Evolutionary conservation across 768 basidiomycete species (phyloP).

Genomic region (Boletus subcaerulescens): DNA sequence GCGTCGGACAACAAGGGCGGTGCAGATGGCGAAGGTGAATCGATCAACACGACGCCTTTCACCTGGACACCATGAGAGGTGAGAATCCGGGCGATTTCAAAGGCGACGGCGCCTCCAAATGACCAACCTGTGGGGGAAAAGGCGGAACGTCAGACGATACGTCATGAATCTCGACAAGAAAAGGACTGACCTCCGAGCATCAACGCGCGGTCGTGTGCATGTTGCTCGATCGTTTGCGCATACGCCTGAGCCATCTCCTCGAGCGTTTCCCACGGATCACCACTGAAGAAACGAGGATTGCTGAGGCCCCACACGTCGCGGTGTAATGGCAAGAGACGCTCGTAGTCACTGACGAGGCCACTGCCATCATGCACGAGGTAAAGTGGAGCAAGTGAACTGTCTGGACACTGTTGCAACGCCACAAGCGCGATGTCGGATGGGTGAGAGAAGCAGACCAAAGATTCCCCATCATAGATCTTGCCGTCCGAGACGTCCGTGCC

Average conservation of each 20-base stretch:
- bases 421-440: conserved; percentile 31
- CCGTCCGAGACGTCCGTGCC: background rate
- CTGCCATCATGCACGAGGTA: conserved; percentile 75
- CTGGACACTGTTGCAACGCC: conserved; percentile 33
- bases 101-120: background rate
- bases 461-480: background rate
- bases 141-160: background rate
- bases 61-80: conserved; percentile 38
- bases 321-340: conserved; percentile 43
- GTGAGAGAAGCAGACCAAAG: background rate
- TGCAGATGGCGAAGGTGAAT: conserved; percentile 58
- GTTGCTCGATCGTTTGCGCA: conserved; percentile 37
- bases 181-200: conserved; percentile 54
- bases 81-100: conserved; percentile 43
- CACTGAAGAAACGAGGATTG: conserved; percentile 49
- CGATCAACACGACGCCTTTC: conserved; percentile 62
- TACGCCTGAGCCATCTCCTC: conserved; percentile 54
- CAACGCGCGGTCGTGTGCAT: conserved; percentile 35
- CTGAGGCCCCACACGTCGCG: conserved; percentile 60
- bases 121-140: background rate
- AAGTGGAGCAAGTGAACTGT: conserved; percentile 24
- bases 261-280: conserved; percentile 47
- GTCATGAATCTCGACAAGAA: background rate
- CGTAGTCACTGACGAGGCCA: conserved; percentile 53
- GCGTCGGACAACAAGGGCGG: conserved; percentile 50